phyloP scores from a whole-genome alignment of 164 flowering plant species.

The Aristolochia contorta region DNA sequence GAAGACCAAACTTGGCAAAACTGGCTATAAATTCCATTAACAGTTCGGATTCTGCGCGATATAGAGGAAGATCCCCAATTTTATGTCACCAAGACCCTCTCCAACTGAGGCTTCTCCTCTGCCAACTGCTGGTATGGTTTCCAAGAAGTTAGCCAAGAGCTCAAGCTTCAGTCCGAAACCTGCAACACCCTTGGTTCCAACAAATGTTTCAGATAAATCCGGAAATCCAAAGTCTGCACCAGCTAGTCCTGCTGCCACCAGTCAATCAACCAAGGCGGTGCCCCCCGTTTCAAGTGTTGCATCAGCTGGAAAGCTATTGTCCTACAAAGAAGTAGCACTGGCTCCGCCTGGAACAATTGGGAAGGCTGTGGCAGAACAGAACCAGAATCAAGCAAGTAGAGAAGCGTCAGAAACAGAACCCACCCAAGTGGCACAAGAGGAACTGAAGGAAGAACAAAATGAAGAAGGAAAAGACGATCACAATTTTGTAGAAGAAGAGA shows the following conservation, averaged over 20 bases:
- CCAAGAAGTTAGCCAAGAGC: slow-evolving; percentile 30
- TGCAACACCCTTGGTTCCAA: slow-evolving; percentile 15
- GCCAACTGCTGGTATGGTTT: slow-evolving; percentile 13
- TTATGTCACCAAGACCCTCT: slow-evolving; percentile 15
- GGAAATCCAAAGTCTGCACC: slow-evolving; percentile 42
- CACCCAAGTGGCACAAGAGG: slow-evolving; percentile 14
- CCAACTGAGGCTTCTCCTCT: slow-evolving; percentile 16
- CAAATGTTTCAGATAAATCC: slow-evolving; percentile 30
- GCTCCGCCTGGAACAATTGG: slow-evolving; percentile 76
- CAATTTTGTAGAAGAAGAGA: slow-evolving; percentile 15
- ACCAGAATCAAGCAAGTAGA: slow-evolving; percentile 16
- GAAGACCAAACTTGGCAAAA: slow-evolving; percentile 38
- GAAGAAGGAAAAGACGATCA: slow-evolving; percentile 18
- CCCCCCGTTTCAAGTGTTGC: slow-evolving; percentile 39
- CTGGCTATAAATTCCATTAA: slow-evolving; percentile 25
- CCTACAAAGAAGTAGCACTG: slow-evolving; percentile 84
- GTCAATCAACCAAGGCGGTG: slow-evolving; percentile 31
- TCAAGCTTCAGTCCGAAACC: slow-evolving; percentile 19
- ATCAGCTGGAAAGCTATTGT: slow-evolving; percentile 58
- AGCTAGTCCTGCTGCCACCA: slow-evolving; percentile 36
- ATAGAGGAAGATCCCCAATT: slow-evolving; percentile 17
- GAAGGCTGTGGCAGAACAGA: slow-evolving; percentile 41
- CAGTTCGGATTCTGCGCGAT: slow-evolving; percentile 18
- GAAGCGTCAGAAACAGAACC: slow-evolving; percentile 18
- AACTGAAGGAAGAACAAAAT: slow-evolving; percentile 5